phyloP scores from a whole-genome alignment of 208 protist species.

The Crithidia fasciculata region DNA sequence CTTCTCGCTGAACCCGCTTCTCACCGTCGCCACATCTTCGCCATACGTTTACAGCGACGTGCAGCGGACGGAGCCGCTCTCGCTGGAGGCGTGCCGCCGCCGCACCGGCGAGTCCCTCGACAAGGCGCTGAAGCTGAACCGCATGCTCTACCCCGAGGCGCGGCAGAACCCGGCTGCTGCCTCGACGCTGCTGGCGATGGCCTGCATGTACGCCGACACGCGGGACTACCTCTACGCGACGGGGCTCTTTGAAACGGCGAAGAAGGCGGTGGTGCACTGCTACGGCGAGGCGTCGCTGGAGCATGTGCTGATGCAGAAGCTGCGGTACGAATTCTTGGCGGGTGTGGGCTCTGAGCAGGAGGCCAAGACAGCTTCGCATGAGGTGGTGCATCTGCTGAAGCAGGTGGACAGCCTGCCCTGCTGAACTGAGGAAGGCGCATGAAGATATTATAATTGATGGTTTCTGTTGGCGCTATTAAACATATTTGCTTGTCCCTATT shows the following conservation, averaged over 20 bases:
- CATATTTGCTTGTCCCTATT: too few species aligned
- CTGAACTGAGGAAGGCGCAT: neutral
- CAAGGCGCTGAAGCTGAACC: conserved; percentile 77
- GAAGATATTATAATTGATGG: too few species aligned
- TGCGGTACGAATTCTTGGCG: conserved; percentile 85
- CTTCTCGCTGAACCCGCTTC: conserved; percentile 71
- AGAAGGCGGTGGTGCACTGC: conserved; percentile 57
- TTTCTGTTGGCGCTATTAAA: too few species aligned
- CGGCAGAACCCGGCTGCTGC: conserved; percentile 67
- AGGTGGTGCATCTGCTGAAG: conserved; percentile 77
- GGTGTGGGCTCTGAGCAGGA: conserved; percentile 89
- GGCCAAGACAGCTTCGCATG: conserved; percentile 75
- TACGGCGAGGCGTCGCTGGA: conserved; percentile 76
- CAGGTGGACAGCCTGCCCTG: conserved; percentile 56
- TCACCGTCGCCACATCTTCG: conserved; percentile 53
- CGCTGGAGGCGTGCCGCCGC: conserved; percentile 59
- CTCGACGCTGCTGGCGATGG: conserved; percentile 74
- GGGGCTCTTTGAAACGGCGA: conserved; percentile 79
- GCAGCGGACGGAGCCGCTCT: conserved; percentile 31
- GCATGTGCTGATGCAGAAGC: conserved; percentile 51
- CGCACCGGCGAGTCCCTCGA: conserved; percentile 66
- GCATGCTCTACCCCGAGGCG: conserved; percentile 60
- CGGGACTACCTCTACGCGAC: conserved; percentile 90
- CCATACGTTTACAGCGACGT: conserved; percentile 72
- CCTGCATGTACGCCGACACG: conserved; percentile 87